These are phyloP conservation scores for Parmelia sp. DNA, from an alignment of 495 filamentous ascomycete species.

Conservation along the genomic window DNA sequence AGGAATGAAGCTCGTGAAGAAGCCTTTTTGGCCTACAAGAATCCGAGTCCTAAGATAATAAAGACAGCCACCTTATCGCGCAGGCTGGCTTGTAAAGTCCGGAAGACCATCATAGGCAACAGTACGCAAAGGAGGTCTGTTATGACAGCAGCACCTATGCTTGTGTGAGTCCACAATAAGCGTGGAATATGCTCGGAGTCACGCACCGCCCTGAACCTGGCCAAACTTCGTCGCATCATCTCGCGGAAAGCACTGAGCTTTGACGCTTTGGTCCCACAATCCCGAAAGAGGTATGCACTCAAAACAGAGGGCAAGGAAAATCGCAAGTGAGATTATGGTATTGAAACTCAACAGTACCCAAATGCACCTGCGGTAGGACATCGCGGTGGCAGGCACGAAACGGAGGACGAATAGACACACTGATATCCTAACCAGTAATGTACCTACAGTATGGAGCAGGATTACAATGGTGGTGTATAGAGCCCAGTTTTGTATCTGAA, in stretches of 20 bases:
- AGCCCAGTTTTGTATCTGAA: neutral
- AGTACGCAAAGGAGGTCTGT: constrained; percentile 7
- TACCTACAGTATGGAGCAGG: neutral
- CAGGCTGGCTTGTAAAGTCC: neutral
- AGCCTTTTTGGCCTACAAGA: neutral
- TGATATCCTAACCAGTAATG: neutral
- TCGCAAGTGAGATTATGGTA: neutral
- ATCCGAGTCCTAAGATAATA: neutral
- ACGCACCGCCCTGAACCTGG: neutral
- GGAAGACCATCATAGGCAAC: neutral
- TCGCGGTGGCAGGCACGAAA: neutral
- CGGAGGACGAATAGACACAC: constrained; percentile 10
- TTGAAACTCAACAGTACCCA: neutral
- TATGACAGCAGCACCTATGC: neutral
- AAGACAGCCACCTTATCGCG: neutral
- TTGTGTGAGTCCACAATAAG: neutral
- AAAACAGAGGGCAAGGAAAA: constrained; percentile 1
- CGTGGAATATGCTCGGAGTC: neutral
- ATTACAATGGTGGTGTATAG: neutral
- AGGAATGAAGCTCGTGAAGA: neutral
- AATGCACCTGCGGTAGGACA: neutral
- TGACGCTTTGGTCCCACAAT: constrained; percentile 1
- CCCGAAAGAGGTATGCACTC: constrained; percentile 1
- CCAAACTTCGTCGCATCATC: neutral
- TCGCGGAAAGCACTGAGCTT: neutral